Evolutionary conservation across 2,329 filamentous ascomycete species (phyloP), one percentile per base, ranked within the genome.

Genomic region (Alternaria burnsii): DNA sequence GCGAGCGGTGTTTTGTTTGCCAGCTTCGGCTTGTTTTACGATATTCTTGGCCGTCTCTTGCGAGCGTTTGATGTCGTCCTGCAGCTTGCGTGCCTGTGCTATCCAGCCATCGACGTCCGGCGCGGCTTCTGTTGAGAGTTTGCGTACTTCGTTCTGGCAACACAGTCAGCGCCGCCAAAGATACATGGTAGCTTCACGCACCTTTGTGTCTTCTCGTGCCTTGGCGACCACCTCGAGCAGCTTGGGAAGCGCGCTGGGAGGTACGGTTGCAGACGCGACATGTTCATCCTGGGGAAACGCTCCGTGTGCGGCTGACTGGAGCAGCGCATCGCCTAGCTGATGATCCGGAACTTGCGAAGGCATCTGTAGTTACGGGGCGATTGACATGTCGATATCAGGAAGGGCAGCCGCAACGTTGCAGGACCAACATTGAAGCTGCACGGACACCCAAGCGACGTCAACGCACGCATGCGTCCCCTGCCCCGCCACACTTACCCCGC

Each of bases 91-190:
- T 48, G 94, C 93, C 77, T 95, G 92, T 52, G 85, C 82, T 58
- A 96, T 91, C 94, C 94, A 98, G 52, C 89, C 87, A 73, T 93
- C 91, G 52, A 97, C 90, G 71, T 96, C 91, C 40, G 89, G 87
- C 58, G 89, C 91, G 18, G 89, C 91, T 67, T 93, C 88, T 73
- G 88, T 87, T 78, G 94, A 96, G 63, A 95, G 87, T 22, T 82
- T 78, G 66, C 89, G 90, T 59, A 98, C 90, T 70, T 96, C 89
- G 61, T 85, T 80, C 88, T 91, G 69, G 54, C 44, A 10, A 28
- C 52, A 46, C 9, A 20, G 18, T 69, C 40, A 69, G 61, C 34
- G 18, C 22, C 32, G 22, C 16, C 20, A 30, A 3, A 12, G n/a
- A 32, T 12, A 22, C 5, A n/a, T 9, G 12, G 14, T 20, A 12